Evolutionary conservation across 2,329 filamentous ascomycete genomes (phyloP), one percentile per base, ranked within the genome.

Genomic region (Trichoderma brevicompactum): DNA sequence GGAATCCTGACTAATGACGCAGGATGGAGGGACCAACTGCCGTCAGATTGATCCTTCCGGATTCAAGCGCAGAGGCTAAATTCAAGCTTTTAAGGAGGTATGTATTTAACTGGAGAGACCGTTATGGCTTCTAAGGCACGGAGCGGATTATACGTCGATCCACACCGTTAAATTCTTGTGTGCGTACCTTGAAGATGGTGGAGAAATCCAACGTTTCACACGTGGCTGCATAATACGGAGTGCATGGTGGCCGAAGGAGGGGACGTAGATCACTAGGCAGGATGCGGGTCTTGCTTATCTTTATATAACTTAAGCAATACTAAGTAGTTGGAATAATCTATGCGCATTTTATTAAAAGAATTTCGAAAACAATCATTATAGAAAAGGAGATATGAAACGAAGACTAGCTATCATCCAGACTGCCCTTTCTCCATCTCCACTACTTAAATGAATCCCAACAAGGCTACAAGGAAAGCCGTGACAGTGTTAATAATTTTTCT

Each of bases 131-230:
- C 7, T n/a, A 41, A 7, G 53, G 38, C 38, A 43, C 19, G 43
- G n/a, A 32, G 52, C 36, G 13, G 19, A 19, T 3, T 19, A 41
- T n/a, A 32, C 43, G n/a, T 23, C 44, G 40, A 60, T 40, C 23
- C 13, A 15, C 34, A 17, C 12, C 17, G 23, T 19, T 28, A 49
- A 40, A 19, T 15, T 12, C 3, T 17, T 43, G 55, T 46, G 49
- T 49, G 34, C 38, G 43, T 40, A 36, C 17, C 36, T 41, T 50
- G 10, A 7, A 15, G 44, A n/a, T 7, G 48, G 41, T 17, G 56
- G 56, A 60, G 36, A 23, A 28, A 13, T 23, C 6, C 36, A 50
- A 40, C n/a, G 56, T 60, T 32, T 38, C 46, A 60, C 56, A 32
- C 13, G 36, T 60, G 56, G 46, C 23, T 12, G 41, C 55, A 46